Base-by-base conservation (phyloP, 345 rosid genomes). In the Carallia pectinifolia region DNA sequence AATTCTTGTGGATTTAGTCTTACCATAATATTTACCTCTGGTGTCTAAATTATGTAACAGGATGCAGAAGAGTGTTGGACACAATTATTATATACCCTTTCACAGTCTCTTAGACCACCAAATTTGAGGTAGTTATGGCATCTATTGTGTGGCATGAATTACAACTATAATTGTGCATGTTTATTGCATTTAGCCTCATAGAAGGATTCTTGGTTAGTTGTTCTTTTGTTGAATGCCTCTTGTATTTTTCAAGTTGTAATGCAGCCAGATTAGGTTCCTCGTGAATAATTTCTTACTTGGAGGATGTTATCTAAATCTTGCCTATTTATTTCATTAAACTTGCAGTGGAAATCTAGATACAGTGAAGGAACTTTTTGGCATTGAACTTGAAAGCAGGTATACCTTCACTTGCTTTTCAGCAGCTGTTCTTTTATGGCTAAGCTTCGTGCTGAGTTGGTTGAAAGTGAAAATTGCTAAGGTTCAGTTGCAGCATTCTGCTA, bases 41-140 rank as follows among this genome's bases (percentile, higher is more conserved):
- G 54, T 15, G 50, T n/a, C 59, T 39, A 70, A 64, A 74, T 39
- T 77, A 5, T 64, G 6, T 66, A 63, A 76, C 87, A 95, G 98
- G 99, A 92, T 81, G 98, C 98, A 64, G 99, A 95, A 80, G 99
- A 95, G 80, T 95, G 99, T 76, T 95, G 99, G 99, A 85, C 93
- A 8, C 99, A 92, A 74, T 89, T 95, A 71, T 72, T 95, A 44
- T 90, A 88, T 81, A 92, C 96, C 9, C 96, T 92, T 76, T 92
- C 99, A 31, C 99, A 87, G 77, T 88, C 97, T 64, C 89, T 95
- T 47, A 76, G 87, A 80, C 65, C 94, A 65, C 82, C 86, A 29
- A 77, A 69, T 80, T 69, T 83, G 74, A 84, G 84, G 96, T 84
- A 72, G 74, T 72, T 67, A 48, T 67, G 66, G 65, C 64, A n/a